Evolutionary conservation across 495 filamentous ascomycete species (phyloP).

Genomic region (Evansstolkia leycettana): DNA sequence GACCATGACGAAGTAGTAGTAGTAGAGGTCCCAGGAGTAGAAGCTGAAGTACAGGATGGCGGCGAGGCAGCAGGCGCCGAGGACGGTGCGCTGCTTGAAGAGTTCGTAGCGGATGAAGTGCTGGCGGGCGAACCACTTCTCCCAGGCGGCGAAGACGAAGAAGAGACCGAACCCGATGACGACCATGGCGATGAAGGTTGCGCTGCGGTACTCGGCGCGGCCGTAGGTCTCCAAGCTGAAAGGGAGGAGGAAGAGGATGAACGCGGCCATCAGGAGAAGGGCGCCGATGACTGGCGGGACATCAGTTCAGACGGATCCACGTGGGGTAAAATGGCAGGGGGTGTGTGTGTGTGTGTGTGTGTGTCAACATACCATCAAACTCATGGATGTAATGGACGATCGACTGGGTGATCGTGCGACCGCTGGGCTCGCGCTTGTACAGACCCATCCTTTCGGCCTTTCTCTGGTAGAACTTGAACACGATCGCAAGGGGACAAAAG

Average conservation of each 20-base stretch:
- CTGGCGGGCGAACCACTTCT: conserved; percentile 40
- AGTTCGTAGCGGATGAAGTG: conserved; percentile 51
- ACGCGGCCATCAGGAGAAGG: conserved; percentile 41
- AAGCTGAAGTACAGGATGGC: conserved; percentile 47
- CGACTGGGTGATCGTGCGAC: conserved; percentile 34
- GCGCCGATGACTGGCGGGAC: conserved; percentile 37
- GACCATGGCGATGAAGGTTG: conserved; percentile 44
- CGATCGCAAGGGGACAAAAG: conserved; percentile 36
- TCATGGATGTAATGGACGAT: conserved; percentile 44
- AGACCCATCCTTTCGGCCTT: conserved; percentile 42
- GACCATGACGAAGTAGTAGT: conserved; percentile 58
- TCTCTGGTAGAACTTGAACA: conserved; percentile 44
- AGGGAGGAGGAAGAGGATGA: conserved; percentile 52
- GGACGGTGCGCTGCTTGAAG: conserved; percentile 50
- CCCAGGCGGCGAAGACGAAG: conserved; percentile 46
- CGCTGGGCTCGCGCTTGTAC: conserved; percentile 21
- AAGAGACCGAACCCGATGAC: conserved; percentile 44
- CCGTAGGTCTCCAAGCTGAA: conserved; percentile 41
- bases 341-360: too few species aligned
- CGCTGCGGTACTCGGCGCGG: conserved; percentile 32
- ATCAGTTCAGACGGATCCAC: too few species aligned
- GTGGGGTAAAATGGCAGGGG: too few species aligned
- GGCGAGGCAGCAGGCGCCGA: conserved; percentile 48
- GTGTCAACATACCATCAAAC: conserved; percentile 43
- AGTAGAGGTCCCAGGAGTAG: conserved; percentile 57